Evolutionary conservation across 163 green algal species (phyloP), one percentile per base, ranked within the genome.

Genomic region (Scenedesmus sp.): DNA sequence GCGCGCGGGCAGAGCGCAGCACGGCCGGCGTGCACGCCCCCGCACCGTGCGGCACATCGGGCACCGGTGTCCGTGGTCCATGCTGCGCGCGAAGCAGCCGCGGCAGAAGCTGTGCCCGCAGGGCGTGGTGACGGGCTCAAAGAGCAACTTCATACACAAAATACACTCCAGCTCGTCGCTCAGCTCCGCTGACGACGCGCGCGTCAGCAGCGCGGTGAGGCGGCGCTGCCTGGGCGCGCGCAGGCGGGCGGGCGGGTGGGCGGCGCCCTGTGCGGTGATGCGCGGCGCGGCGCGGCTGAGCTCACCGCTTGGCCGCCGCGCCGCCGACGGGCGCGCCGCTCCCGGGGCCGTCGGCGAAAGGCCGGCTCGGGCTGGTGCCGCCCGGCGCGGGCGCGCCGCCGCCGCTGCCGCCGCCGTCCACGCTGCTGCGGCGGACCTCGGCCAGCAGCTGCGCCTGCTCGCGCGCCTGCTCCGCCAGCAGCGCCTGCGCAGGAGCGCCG

Each of bases 71-170:
- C 47, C 64, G 76, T 96, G 91, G 85, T 96, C 91, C 31, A 89
- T 77, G 18, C 82, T 82, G 20, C 89, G 82, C 22, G 72, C 36
- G 33, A 96, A 89, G 89, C 94, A 98, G 53, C 70, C 57, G 11
- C 74, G 67, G 81, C 92, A 97, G 77, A 97, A 97, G 7, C 84
- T 93, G 88, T 97, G 93, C n/a, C 93, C 93, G 76, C 93, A 97
- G 3, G 92, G 88, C 22, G 93, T 97, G 4, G 93, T 96, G 15
- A 96, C 90, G 0, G 93, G 93, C 70, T 97, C 90, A 45, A 82
- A 94, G 42, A 97, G 83, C 71, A 97, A 75, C 78, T 93, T 90
- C 50, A 92, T 63, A 78, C 93, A 97, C 76, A 97, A 77, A 6
- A 70, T 80, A 83, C 93, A 97, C 47, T 97, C 93, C 42, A 85